These are phyloP conservation scores for Malus domestica DNA, from an alignment of 306 rosid species.

Conservation along the genomic window DNA sequence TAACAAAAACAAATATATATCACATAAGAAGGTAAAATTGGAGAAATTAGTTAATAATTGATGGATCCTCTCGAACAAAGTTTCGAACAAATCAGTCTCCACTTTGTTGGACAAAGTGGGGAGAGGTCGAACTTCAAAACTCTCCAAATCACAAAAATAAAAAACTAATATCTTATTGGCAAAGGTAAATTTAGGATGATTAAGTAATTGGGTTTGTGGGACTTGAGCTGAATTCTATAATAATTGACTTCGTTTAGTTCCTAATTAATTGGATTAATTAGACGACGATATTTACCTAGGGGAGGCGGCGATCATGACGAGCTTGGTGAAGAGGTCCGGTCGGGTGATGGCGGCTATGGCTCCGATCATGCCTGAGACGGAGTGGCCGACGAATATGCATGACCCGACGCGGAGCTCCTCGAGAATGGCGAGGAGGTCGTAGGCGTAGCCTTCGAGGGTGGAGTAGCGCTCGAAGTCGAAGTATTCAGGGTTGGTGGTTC, in stretches of 20 bases:
- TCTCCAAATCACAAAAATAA: no score
- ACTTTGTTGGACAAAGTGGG: not conserved
- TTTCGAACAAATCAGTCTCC: not conserved
- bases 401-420: conserved; percentile 45
- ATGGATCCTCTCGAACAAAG: no score
- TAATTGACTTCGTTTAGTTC: not conserved
- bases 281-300: conserved; percentile 39
- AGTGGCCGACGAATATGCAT: conserved; percentile 73
- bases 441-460: conserved; percentile 60
- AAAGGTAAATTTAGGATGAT: not conserved
- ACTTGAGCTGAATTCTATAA: not conserved
- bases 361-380: conserved; percentile 77
- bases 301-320: conserved; percentile 52
- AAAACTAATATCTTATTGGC: not conserved
- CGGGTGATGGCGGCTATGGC: conserved; percentile 56
- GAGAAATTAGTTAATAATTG: no score
- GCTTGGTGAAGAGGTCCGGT: conserved; percentile 61
- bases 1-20: no score
- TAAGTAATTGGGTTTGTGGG: not conserved
- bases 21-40: no score
- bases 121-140: no score
- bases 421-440: conserved; percentile 58
- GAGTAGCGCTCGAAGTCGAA: conserved; percentile 69
- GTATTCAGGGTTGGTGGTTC: conserved; percentile 77
- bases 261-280: no score